Base-by-base conservation (phyloP, 805 yeast species). In the Wickerhamomyces chaumierensis region DNA sequence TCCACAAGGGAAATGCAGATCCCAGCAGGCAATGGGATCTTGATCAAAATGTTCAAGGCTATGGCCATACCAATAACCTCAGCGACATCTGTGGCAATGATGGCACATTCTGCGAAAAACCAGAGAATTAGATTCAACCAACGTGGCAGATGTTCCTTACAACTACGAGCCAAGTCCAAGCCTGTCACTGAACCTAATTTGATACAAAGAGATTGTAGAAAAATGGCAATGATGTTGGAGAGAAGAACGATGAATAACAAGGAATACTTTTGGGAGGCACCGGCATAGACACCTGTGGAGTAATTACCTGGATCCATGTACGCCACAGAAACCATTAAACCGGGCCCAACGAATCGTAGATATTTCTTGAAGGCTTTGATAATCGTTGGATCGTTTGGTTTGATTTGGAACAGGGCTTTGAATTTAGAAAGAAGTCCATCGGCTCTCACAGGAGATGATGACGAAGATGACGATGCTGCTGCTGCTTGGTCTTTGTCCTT, bases 221-320 rank as follows among this genome's bases (percentile, higher is more conserved):
- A 70, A 21, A 86, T 82, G 0, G 96, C 96, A 62, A 85, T 78
- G 37, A 82, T 55, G 52, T 86, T 87, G n/a, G 94, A 80, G 41
- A 86, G 51, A 37, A 86, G 65, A 3, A 86, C 71, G 23, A 81
- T 69, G 57, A 84, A 82, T 37, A 87, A 65, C 38, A 86, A 70
- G 41, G 80, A 72, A 58, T 78, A 87, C 53, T 77, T 73, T 51
- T 78, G 82, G 39, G 75, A 69, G 3, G 95, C 88, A 37, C 96
- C 96, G 1, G 94, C 85, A 14, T 84, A 72, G 1, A 87, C 94
- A 14, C 92, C 86, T 0, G 95, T 83, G 34, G 94, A 75, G 60
- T 85, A 87, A 58, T 87, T 87, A 33, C 96, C 96, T 2, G 96
- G 95, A 55, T 87, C 96, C 69, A 87, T 82, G 53, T 87, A 88